Evolutionary conservation across 2,329 filamentous ascomycete genomes (phyloP).

Genomic region (Lasiodiplodia sp.): DNA sequence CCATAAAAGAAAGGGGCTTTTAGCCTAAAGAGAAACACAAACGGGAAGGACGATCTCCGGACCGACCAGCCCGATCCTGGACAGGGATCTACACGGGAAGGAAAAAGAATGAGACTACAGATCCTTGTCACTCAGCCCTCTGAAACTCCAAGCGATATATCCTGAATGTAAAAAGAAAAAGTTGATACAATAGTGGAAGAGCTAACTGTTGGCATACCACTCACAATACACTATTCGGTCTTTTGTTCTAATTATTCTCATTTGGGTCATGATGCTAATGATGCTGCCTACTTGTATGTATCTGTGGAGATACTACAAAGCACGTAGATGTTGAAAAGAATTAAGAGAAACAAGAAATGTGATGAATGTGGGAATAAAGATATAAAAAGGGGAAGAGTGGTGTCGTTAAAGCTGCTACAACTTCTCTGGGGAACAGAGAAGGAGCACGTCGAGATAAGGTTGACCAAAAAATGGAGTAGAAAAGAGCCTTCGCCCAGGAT

Average conservation of each 20-base stretch:
- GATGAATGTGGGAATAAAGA: background rate
- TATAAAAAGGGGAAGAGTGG: background rate
- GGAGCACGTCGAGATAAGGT: background rate
- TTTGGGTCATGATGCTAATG: conserved; percentile 13
- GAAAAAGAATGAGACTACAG: too few relatives aligned
- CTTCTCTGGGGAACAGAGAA: conserved; percentile 1
- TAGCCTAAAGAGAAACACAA: background rate
- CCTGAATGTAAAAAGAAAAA: background rate
- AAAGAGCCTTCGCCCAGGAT: background rate
- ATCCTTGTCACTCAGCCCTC: too few relatives aligned
- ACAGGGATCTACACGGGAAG: too few relatives aligned
- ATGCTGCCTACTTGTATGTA: conserved; percentile 23
- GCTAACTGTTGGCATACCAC: background rate
- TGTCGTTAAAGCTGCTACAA: background rate
- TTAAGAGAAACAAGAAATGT: background rate
- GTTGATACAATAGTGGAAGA: background rate
- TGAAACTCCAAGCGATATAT: background rate
- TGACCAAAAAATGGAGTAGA: background rate
- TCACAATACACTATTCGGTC: background rate
- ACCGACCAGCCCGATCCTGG: too few relatives aligned
- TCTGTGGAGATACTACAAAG: conserved; percentile 16
- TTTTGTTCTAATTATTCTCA: background rate
- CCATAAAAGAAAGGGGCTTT: background rate
- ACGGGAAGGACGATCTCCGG: background rate
- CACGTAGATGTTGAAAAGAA: background rate